Conservation (phyloP, 495 filamentous ascomycete species). For the Cladorrhinum samala region DNA sequence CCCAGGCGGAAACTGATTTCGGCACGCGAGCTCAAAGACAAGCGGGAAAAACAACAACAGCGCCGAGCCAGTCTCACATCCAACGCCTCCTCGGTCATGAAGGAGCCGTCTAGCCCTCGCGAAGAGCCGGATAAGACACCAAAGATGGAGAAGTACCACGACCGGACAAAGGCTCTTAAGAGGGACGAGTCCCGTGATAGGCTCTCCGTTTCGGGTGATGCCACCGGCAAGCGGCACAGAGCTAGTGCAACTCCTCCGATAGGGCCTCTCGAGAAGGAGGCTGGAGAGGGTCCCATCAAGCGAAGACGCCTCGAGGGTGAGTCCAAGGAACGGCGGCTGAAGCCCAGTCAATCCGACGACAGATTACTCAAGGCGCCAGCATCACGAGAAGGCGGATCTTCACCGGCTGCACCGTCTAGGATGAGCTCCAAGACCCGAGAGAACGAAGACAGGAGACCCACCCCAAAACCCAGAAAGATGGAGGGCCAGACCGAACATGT, state of each 20-base stretch:
- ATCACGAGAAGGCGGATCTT: conserved; percentile 28
- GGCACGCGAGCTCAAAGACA: conserved; percentile 50
- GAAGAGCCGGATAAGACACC: conserved; percentile 38
- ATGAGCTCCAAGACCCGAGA: conserved; percentile 27
- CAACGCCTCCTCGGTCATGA: conserved; percentile 34
- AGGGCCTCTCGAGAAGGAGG: conserved; percentile 46
- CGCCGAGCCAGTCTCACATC: conserved; percentile 45
- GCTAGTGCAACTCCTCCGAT: conserved; percentile 62
- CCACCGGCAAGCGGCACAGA: conserved; percentile 57
- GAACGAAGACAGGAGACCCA: conserved; percentile 34
- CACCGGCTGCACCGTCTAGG: conserved; percentile 14
- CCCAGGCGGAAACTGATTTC: conserved; percentile 56
- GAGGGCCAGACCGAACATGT: conserved; percentile 25
- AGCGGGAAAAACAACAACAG: conserved; percentile 47
- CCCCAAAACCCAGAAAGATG: conserved; percentile 29
- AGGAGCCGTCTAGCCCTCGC: conserved; percentile 35
- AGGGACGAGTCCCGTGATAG: conserved; percentile 52
- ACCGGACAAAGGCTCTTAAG: conserved; percentile 45
- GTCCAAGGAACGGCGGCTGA: conserved; percentile 35
- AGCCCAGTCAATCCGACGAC: conserved; percentile 36
- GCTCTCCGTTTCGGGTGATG: conserved; percentile 41
- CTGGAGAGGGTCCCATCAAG: conserved; percentile 49
- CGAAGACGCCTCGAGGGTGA: conserved; percentile 43
- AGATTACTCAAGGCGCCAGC: conserved; percentile 32
- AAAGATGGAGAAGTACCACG: conserved; percentile 41